phyloP scores from a whole-genome alignment of 345 rosid genomes.

The Corchorus capsularis region DNA sequence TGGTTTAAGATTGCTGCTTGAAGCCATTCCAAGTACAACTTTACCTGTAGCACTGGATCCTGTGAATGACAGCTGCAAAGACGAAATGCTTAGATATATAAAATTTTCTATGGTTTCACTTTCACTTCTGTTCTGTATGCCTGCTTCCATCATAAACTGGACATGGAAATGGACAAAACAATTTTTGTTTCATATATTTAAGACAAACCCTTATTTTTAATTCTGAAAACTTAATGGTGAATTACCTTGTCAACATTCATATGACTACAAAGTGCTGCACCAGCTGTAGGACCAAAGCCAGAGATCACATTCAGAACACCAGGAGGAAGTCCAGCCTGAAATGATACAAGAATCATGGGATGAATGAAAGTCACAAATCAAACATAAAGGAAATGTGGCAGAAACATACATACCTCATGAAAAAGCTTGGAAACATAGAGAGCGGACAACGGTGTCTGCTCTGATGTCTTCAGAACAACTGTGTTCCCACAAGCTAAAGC shows the following conservation, averaged over 20 bases:
- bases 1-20: conserved; percentile 87
- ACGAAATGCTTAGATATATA: background rate
- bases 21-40: conserved; percentile 61
- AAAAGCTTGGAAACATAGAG: conserved; percentile 58
- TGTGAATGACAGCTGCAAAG: conserved; percentile 83
- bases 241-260: conserved; percentile 92
- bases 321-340: conserved; percentile 90
- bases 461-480: conserved; percentile 83
- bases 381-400: background rate
- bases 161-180: background rate
- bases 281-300: conserved; percentile 87
- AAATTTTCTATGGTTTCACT: background rate
- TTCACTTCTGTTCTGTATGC: background rate
- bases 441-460: conserved; percentile 91
- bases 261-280: conserved; percentile 88
- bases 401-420: conserved; percentile 58
- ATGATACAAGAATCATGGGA: background rate
- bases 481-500: conserved; percentile 95
- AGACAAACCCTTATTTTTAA: background rate
- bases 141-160: background rate
- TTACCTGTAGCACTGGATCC: conserved; percentile 89
- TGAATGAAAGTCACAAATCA: background rate
- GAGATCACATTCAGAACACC: conserved; percentile 89
- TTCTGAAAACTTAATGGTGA: background rate
- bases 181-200: background rate